Evolutionary conservation across 176 grass and related monocot species (phyloP), one percentile per base, ranked within the genome.

Genomic region (Triticum monococcum): DNA sequence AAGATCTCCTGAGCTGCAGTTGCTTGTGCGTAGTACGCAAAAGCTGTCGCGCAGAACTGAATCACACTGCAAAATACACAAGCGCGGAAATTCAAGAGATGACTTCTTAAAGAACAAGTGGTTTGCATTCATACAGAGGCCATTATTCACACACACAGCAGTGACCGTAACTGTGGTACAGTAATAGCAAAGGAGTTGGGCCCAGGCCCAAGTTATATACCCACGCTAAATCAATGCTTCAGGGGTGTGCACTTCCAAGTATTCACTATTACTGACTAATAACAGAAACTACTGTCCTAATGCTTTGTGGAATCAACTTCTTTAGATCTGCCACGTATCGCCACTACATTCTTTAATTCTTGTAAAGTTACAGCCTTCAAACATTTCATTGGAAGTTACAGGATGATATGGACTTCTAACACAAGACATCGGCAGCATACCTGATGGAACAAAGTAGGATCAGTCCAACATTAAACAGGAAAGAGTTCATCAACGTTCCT

Each of bases 1-100:
- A 99, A 99, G 59, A 99, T 99, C 79, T 99, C 97, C 88, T 99
- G 94, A 80, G 97, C 97, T 64, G 97, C 97, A 75, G 97, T 99
- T 80, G 97, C 97, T 94, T 93, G 97, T 64, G 97, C 87, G 75
- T 99, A 99, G 78, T 99, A 96, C 50, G 90, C 97, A 81, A 99
- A 96, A 73, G 97, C 94, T 18, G 97, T 99, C 61, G 92, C 92
- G 57, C 97, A 99, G 65, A 99, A 99, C 82, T 99, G 97, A 90
- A 99, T 99, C 71, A 99, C 97, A 93, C 97, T 99, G 92, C 81
- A 92, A 61, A 81, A 85, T 43, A 4, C 74, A 56, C 18, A 78
- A 57, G 31, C 61, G 43, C 10, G 24, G 37, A 64, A 62, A 68
- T 28, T 67, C 23, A 45, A 79, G 14, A 41, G 18, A 81, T 9